Evolutionary conservation across 139 green algal species (phyloP), one percentile per base, ranked within the genome.

Genomic region (Volvox reticuliferus): DNA sequence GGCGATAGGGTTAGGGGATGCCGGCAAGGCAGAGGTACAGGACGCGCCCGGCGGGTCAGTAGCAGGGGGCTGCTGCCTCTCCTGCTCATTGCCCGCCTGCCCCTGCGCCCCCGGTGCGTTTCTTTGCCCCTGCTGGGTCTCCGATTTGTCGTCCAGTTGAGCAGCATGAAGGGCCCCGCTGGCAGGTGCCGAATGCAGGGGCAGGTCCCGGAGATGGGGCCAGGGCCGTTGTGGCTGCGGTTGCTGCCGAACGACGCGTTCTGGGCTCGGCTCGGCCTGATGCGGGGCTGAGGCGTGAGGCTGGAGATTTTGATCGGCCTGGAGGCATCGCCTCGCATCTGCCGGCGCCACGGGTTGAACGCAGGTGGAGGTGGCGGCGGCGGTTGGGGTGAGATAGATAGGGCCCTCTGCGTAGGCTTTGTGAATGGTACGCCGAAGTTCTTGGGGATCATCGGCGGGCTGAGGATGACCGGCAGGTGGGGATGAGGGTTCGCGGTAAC

Each of bases 371-470:
- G 65, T 16, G 65, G 12, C 65, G 65, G 65, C 3, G 65, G 65
- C 65, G 65, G 65, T 73, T 17, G 76, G 24, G 76, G 76, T 82
- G 78, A 89, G 85, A 37, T 62, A 82, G 16, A 89, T 30, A 30
- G 85, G 85, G 9, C 85, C 85, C 85, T 89, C 85, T 0, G 69
- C 69, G 69, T 36, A 82, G 37, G 85, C 85, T 26, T 16, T 28
- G 69, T 82, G 69, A 30, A 89, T 73, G 36, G 85, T 89, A 26
- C 85, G 69, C 1, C 85, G 85, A 1, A 89, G 85, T n/a, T 82
- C 3, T 26, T 82, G 1, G 0, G 85, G 85, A 71, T 82, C 69
- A 12, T 89, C 85, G 0, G 28, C 19, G 28, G 69, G 85, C 85
- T 89, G 85, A 19, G 36, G 20, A 5, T 55, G 44, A 55, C 44